Conservation (phyloP, 192 early-diverging fungal genomes). For the Coemansia sp. region DNA sequence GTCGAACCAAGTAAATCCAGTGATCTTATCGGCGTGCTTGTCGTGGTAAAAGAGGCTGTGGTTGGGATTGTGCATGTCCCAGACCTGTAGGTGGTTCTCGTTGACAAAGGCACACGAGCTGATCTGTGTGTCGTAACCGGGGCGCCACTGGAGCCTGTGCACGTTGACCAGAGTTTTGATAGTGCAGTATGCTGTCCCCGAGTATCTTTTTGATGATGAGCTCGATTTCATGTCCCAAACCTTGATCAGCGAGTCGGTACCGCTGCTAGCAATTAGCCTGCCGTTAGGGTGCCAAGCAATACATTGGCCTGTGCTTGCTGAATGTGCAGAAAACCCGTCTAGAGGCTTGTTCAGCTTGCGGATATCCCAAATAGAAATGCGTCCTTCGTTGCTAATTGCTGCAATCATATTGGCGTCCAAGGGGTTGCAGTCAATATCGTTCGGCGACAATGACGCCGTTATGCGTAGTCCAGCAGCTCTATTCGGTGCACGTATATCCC, state of each 20-base stretch:
- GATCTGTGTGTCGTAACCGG: slow-evolving; percentile 53
- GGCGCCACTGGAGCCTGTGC: slow-evolving; percentile 52
- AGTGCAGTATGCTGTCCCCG: slow-evolving; percentile 25
- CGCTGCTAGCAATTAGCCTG: slow-evolving; percentile 49
- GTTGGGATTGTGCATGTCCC: slow-evolving; percentile 54
- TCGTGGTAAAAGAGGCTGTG: slow-evolving; percentile 50
- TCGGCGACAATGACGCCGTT: slow-evolving; percentile 8
- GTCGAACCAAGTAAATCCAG: slow-evolving; percentile 51
- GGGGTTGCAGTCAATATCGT: slow-evolving; percentile 51
- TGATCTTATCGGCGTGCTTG: slow-evolving; percentile 23
- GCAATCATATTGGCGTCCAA: slow-evolving; percentile 29
- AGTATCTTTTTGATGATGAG: slow-evolving; percentile 25
- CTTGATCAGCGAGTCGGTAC: slow-evolving; percentile 45
- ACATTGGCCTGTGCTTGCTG: slow-evolving; percentile 22
- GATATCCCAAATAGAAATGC: slow-evolving; percentile 31
- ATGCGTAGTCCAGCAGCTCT: slow-evolving; percentile 18
- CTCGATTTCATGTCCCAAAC: slow-evolving; percentile 49
- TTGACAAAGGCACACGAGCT: slow-evolving; percentile 29
- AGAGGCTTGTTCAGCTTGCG: slow-evolving; percentile 17
- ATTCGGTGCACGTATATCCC: slow-evolving; percentile 33
- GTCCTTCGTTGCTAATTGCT: slow-evolving; percentile 38
- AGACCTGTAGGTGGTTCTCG: slow-evolving; percentile 43
- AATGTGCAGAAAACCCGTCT: slow-evolving; percentile 26
- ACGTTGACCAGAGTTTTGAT: slow-evolving; percentile 33
- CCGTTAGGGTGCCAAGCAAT: slow-evolving; percentile 53